A percentile compares a stretch with the other conserved stretches of the same genome.
Conservation (phyloP, 768 basidiomycete species). For the Lentinula lateritia region DNA sequence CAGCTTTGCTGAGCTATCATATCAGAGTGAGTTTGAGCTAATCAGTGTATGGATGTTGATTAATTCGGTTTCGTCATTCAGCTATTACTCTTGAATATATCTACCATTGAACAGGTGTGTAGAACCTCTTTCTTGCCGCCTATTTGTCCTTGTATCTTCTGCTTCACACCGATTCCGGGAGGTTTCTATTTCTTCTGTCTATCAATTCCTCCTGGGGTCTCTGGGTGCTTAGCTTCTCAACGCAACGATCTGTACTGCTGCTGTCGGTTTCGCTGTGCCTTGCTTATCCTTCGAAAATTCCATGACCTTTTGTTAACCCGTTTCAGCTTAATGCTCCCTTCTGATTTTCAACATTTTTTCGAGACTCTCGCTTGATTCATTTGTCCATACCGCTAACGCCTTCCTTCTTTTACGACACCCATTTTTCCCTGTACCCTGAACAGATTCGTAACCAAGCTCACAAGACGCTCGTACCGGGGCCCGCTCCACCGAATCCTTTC, state of each 20-base stretch:
- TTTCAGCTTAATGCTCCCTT: background rate
- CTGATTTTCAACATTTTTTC: conserved; percentile 2
- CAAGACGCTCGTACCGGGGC: conserved; percentile 56
- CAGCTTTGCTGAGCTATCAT: conserved; percentile 78
- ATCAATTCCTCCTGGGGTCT: background rate
- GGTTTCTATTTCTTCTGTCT: background rate
- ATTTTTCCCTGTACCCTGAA: conserved; percentile 2
- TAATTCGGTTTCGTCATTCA: conserved; percentile 21
- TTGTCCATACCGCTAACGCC: background rate
- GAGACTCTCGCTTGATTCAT: background rate
- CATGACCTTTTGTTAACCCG: background rate
- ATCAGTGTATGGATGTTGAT: background rate
- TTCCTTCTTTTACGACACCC: background rate
- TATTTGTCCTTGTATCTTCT: background rate
- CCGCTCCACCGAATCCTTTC: conserved; percentile 80
- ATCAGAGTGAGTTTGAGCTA: conserved; percentile 55
- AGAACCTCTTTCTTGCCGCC: background rate
- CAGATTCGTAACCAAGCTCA: conserved; percentile 87
- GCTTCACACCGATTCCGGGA: background rate
- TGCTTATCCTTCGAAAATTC: background rate
- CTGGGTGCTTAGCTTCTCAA: background rate
- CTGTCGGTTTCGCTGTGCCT: background rate
- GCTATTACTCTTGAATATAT: conserved; percentile 81
- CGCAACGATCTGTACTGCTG: background rate
- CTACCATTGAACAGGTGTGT: conserved; percentile 92